phyloP scores from a whole-genome alignment of 2,329 filamentous ascomycete genomes.

The Aspergillus cejpii region DNA sequence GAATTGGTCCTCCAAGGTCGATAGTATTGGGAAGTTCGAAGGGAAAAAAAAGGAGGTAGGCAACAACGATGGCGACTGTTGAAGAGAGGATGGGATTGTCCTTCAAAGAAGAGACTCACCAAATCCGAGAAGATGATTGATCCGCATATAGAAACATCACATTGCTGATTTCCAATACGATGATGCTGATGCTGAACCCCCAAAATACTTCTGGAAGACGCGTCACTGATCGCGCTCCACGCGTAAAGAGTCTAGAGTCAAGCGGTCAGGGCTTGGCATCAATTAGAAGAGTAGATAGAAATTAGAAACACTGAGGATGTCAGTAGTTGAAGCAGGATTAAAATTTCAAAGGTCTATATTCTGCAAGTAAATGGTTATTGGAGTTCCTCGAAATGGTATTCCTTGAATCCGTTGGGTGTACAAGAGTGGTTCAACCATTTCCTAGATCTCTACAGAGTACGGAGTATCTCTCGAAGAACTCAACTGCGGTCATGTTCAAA shows the following conservation, averaged over 20 bases:
- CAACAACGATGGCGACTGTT: background rate
- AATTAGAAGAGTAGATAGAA: background rate
- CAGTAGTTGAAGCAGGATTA: no score
- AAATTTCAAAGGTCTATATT: no score
- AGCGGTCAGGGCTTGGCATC: background rate
- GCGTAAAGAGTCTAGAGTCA: background rate
- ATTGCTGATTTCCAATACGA: background rate
- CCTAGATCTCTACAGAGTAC: background rate
- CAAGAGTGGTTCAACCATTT: background rate
- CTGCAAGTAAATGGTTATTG: no score
- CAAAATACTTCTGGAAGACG: background rate
- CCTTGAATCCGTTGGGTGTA: background rate
- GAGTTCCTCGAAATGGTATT: no score
- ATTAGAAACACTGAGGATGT: background rate
- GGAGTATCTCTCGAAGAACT: no score
- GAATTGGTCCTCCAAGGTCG: background rate
- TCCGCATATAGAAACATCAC: background rate
- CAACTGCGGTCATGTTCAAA: conserved; percentile 22
- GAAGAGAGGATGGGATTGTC: background rate
- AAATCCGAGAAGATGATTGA: background rate
- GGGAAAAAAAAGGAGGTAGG: background rate
- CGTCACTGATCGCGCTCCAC: background rate
- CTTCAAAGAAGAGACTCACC: background rate
- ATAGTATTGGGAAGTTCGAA: background rate
- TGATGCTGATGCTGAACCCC: no score